phyloP scores from a whole-genome alignment of 148 eudicot genomes.

The Arctostaphylos glauca region DNA sequence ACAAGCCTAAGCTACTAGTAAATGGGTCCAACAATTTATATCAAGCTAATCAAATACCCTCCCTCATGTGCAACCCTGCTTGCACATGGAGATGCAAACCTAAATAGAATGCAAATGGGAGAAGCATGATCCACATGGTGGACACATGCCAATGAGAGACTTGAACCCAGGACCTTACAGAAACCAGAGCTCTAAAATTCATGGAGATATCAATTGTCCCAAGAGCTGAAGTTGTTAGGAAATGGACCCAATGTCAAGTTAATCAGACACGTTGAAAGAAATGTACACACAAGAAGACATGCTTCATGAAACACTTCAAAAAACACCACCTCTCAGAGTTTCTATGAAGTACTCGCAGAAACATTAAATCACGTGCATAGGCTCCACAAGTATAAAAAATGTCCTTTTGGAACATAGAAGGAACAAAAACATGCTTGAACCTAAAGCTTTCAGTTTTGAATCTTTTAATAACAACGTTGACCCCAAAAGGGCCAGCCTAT shows the following conservation, averaged over 20 bases:
- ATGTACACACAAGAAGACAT: no score
- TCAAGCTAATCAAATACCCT: not conserved
- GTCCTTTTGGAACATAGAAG: not conserved
- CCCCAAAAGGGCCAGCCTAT: not conserved
- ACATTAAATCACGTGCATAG: not conserved
- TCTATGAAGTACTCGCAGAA: not conserved
- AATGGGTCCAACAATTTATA: not conserved
- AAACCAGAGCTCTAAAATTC: not conserved
- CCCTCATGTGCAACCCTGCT: not conserved
- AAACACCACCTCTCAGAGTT: not conserved
- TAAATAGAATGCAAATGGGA: not conserved
- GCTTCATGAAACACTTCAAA: not conserved
- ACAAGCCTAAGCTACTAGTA: not conserved
- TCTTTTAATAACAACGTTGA: not conserved
- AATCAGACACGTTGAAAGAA: no score
- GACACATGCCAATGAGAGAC: not conserved
- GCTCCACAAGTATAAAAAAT: slow-evolving; percentile 1
- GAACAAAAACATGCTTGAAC: not conserved
- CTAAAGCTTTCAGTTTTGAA: not conserved
- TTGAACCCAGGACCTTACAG: not conserved
- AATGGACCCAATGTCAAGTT: not conserved
- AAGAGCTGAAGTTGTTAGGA: not conserved
- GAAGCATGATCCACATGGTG: not conserved
- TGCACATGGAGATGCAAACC: not conserved
- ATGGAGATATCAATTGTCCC: not conserved